Conservation (phyloP, 148 eudicot genomes). For the Chenopodium berlandieri region DNA sequence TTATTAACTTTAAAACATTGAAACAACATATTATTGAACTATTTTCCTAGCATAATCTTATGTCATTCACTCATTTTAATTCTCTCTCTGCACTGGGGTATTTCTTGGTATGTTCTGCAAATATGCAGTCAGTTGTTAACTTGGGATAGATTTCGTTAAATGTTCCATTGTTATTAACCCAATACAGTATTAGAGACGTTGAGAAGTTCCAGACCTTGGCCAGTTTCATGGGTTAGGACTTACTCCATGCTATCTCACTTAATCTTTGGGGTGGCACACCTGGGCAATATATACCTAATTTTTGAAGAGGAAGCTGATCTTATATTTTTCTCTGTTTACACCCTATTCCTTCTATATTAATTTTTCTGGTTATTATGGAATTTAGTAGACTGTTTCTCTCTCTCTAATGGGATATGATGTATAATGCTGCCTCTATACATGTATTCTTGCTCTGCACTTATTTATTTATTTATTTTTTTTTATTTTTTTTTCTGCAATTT, state of each 20-base stretch:
- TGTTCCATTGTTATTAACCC: background rate
- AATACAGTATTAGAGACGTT: background rate
- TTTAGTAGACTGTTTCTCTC: background rate
- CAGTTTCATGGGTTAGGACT: background rate
- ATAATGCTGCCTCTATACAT: background rate
- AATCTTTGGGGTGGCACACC: too few species aligned
- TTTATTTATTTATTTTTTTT: too few species aligned
- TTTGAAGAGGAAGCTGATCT: background rate
- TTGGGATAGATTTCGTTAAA: background rate
- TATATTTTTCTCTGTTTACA: background rate
- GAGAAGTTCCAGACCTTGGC: background rate
- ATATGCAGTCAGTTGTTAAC: too few species aligned
- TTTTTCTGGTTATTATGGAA: background rate
- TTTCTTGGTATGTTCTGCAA: background rate
- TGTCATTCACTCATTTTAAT: background rate
- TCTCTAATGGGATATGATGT: background rate
- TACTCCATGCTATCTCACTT: background rate
- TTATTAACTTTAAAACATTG: background rate
- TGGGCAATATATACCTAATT: background rate
- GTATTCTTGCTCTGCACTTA: background rate
- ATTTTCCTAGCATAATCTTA: background rate
- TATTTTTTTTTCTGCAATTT: conserved; percentile 9
- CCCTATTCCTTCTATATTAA: background rate
- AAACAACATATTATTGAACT: background rate
- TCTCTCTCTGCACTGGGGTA: background rate